Evolutionary conservation across 805 yeast species (phyloP), one percentile per base, ranked within the genome.

Genomic region (Wickerhamiella azymoides): DNA sequence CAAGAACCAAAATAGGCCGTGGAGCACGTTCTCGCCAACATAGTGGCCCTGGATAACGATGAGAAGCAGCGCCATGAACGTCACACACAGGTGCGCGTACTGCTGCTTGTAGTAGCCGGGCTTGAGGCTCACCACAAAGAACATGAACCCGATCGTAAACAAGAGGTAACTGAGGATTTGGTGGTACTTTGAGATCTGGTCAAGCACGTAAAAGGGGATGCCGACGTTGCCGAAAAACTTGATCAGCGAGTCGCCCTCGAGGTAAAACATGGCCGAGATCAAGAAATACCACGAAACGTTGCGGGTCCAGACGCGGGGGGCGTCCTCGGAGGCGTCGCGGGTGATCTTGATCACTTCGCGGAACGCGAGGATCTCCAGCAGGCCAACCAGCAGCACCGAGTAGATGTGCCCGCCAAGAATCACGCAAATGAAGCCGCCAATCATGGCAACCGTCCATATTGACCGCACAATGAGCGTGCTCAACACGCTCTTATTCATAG

Each of bases 1-100:
- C 49, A 92, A 67, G 64, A 92, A 84, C 98, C 98, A 92, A 58
- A 86, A 80, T 61, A 92, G 68, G 11, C 98, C 98, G 53, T 77
- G 82, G 55, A 88, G 71, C 47, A 89, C 81, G 63, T 92, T 92
- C 57, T 79, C 83, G 55, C 84, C 86, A 56, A 92, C 83, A 62
- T 88, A 77, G 64, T 92, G 94, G 40, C 94, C 92, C 67, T 92
- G 98, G 68, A 84, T 78, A 24, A 92, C 94, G 46, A 89, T 94
- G 49, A 92, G 66, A 50, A 88, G 67, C 54, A 92, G 66, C 16
- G 92, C 85, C 95, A 92, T 85, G 61, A 89, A 96, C 3, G 97
- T 88, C 50, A 83, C 75, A 63, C 95, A 84, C 54, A 92, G 74
- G 59, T 92, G 96, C 17, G 89, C 85, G 68, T 89, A 89, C 66